phyloP scores from a whole-genome alignment of 441 rosid genomes.

The Melianthus villosus region DNA sequence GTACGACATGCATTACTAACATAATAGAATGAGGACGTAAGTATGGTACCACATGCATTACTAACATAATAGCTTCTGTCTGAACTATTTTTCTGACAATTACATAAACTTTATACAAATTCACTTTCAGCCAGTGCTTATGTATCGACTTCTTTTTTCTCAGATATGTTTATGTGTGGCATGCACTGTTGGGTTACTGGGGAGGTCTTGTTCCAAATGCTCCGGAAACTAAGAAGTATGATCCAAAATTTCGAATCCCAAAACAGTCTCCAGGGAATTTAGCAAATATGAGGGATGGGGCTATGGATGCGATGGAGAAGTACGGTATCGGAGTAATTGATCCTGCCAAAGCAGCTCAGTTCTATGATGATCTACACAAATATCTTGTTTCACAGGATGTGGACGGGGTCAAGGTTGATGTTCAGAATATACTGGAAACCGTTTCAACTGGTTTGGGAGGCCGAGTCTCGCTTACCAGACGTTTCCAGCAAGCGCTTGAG shows the following conservation, averaged over 20 bases:
- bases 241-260: slow-evolving; percentile 23
- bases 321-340: slow-evolving; percentile 33
- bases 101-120: no score
- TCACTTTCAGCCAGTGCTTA: no score
- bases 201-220: slow-evolving; percentile 37
- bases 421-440: slow-evolving; percentile 39
- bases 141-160: slow-evolving; percentile 3
- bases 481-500: slow-evolving; percentile 34
- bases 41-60: no score
- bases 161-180: slow-evolving; percentile 34
- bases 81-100: no score
- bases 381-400: slow-evolving; percentile 34
- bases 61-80: no score
- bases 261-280: slow-evolving; percentile 28
- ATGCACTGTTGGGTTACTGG: slow-evolving; percentile 32
- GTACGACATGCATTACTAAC: no score
- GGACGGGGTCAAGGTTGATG: slow-evolving; percentile 51
- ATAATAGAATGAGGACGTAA: no score
- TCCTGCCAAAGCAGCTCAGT: slow-evolving; percentile 27
- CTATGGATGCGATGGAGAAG: slow-evolving; percentile 31
- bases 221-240: slow-evolving; percentile 19
- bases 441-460: slow-evolving; percentile 26
- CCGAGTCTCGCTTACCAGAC: slow-evolving; percentile 29
- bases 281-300: slow-evolving; percentile 25
- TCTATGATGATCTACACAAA: slow-evolving; percentile 36